Evolutionary conservation across 257 asterid genomes (phyloP).

Genomic region (Nicotiana tabacum): DNA sequence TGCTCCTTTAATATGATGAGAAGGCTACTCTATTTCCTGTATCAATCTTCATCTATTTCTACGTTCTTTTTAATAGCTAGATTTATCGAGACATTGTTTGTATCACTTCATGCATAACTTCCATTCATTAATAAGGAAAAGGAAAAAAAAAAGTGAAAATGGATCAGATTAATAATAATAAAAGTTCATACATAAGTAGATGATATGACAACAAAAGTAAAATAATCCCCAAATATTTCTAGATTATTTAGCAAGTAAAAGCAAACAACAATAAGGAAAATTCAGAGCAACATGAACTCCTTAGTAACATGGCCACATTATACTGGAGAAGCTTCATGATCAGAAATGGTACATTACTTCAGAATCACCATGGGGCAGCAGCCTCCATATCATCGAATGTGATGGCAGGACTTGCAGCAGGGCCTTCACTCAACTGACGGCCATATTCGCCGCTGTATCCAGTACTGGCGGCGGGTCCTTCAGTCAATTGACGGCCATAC

Average conservation of each 20-base stretch:
- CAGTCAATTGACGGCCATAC: neutral
- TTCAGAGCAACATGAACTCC: neutral
- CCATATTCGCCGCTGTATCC: neutral
- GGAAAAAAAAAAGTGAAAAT: neutral
- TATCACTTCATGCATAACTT: neutral
- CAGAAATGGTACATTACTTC: neutral
- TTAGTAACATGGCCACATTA: neutral
- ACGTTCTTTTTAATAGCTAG: neutral
- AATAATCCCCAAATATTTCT: neutral
- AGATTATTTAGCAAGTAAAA: neutral
- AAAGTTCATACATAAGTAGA: neutral
- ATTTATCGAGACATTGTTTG: neutral
- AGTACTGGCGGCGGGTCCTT: neutral
- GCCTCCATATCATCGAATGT: neutral
- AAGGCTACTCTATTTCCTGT: neutral
- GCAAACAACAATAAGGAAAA: neutral
- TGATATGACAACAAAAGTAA: neutral
- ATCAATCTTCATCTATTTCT: neutral
- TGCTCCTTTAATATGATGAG: neutral
- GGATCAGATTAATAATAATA: neutral
- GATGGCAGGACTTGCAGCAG: neutral
- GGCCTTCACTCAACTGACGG: slow-evolving; percentile 5
- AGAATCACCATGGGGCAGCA: neutral
- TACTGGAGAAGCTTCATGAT: neutral
- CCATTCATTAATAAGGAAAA: neutral